These are phyloP conservation scores for Sphaerulina vaccinii DNA, from an alignment of 2,329 filamentous ascomycete species.

Conservation along the genomic window DNA sequence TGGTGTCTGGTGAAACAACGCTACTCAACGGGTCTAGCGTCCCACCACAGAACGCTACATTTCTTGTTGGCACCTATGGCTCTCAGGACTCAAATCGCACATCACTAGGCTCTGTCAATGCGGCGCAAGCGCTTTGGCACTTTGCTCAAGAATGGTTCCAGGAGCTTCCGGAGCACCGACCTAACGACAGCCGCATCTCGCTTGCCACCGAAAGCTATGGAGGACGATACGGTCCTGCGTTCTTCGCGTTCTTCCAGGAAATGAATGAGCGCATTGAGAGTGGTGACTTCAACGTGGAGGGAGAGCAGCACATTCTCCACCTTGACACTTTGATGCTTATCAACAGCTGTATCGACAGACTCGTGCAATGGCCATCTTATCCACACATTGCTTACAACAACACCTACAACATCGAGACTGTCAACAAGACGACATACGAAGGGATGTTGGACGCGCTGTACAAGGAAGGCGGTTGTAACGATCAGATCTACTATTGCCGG, in stretches of 20 bases:
- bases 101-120: constrained; percentile 53
- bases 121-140: constrained; percentile 58
- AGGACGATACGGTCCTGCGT: constrained; percentile 64
- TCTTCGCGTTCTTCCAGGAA: constrained; percentile 55
- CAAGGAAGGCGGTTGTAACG: constrained; percentile 44
- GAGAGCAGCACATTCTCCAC: constrained; percentile 40
- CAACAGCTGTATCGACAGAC: constrained; percentile 56
- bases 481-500: constrained; percentile 54
- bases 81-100: constrained; percentile 46
- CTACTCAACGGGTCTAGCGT: constrained; percentile 27
- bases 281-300: constrained; percentile 38
- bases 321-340: constrained; percentile 53
- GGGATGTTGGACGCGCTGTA: constrained; percentile 47
- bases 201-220: constrained; percentile 46
- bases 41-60: constrained; percentile 53
- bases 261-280: constrained; percentile 56
- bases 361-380: constrained; percentile 50
- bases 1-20: constrained; percentile 21
- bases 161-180: constrained; percentile 62
- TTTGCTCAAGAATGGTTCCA: constrained; percentile 62
- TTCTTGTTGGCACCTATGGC: constrained; percentile 53
- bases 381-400: constrained; percentile 56
- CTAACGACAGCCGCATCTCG: constrained; percentile 57
- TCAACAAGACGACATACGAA: constrained; percentile 51
- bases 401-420: constrained; percentile 54